Evolutionary conservation across 768 basidiomycete genomes (phyloP).

Genomic region (Collybia sordida): DNA sequence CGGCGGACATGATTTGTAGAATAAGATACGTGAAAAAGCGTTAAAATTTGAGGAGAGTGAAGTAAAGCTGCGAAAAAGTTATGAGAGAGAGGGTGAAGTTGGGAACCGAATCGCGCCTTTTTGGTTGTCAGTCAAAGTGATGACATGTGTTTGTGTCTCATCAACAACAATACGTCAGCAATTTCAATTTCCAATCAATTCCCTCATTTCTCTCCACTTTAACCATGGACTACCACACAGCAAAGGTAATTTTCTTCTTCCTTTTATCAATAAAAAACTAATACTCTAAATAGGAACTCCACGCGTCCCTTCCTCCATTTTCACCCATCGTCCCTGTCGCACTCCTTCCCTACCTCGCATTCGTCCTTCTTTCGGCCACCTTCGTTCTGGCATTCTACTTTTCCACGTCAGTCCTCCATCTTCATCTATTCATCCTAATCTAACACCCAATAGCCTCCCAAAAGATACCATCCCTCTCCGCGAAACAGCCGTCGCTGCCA

Average conservation of each 20-base stretch:
- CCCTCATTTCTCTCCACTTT: constrained; percentile 20
- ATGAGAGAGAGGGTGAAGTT: constrained; percentile 18
- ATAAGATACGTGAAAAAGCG: too few species aligned
- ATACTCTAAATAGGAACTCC: constrained; percentile 46
- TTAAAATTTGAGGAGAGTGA: constrained; percentile 23
- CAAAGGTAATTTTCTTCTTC: constrained; percentile 42
- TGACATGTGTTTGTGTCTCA: constrained; percentile 19
- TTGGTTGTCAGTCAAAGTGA: constrained; percentile 10
- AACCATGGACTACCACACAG: constrained; percentile 57
- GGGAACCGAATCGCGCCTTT: constrained; percentile 4
- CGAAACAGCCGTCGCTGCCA: constrained; percentile 67
- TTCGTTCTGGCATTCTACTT: constrained; percentile 91
- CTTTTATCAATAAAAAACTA: background rate
- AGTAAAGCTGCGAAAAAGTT: constrained; percentile 18
- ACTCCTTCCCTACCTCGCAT: constrained; percentile 73
- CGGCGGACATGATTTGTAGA: constrained; percentile 76
- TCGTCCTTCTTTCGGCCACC: constrained; percentile 68
- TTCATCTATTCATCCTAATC: constrained; percentile 6
- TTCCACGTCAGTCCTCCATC: constrained; percentile 62
- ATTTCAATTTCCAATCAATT: constrained; percentile 17
- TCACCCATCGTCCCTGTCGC: constrained; percentile 64
- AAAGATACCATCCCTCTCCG: constrained; percentile 61
- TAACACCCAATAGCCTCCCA: constrained; percentile 57
- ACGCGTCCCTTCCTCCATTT: constrained; percentile 70
- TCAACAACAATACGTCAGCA: constrained; percentile 7